phyloP scores from a whole-genome alignment of 2,329 filamentous ascomycete genomes.

The Trichoderma breve region DNA sequence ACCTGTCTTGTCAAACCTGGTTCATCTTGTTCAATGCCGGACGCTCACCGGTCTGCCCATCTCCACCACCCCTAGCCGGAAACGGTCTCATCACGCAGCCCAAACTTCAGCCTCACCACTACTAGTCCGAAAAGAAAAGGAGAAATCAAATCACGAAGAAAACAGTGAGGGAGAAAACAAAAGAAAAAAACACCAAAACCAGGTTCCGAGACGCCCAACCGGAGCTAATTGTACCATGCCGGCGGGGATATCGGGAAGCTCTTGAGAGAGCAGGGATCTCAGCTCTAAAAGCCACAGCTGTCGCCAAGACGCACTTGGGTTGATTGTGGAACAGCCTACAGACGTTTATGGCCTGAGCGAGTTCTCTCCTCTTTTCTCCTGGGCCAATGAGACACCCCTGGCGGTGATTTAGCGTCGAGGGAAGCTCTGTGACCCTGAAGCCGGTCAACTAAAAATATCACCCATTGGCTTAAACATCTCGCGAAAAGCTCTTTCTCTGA shows the following conservation, averaged over 20 bases:
- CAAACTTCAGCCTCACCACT: conserved; percentile 8
- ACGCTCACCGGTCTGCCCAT: not conserved
- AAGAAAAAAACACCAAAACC: not conserved
- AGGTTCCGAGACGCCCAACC: not conserved
- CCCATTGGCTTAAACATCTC: not conserved
- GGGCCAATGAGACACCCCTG: not conserved
- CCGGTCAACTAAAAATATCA: not conserved
- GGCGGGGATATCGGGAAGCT: not conserved
- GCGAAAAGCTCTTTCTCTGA: not conserved
- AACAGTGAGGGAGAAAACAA: not conserved
- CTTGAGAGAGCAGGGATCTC: not conserved
- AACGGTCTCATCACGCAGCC: not conserved
- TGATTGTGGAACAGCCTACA: not conserved
- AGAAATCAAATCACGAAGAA: not conserved
- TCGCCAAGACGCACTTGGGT: not conserved
- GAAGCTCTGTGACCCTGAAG: not conserved
- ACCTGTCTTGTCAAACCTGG: not conserved
- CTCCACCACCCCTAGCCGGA: not conserved
- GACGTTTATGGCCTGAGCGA: not conserved
- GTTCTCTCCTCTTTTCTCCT: not conserved
- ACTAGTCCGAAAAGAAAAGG: not conserved
- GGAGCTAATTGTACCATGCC: not conserved
- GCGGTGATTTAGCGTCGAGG: not conserved
- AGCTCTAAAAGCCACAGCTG: conserved; percentile 10
- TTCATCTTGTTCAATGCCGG: not conserved